A percentile compares a stretch with the other conserved stretches of the same genome.
phyloP scores from a whole-genome alignment of 768 basidiomycete genomes.

The Boletellus ananiceps region DNA sequence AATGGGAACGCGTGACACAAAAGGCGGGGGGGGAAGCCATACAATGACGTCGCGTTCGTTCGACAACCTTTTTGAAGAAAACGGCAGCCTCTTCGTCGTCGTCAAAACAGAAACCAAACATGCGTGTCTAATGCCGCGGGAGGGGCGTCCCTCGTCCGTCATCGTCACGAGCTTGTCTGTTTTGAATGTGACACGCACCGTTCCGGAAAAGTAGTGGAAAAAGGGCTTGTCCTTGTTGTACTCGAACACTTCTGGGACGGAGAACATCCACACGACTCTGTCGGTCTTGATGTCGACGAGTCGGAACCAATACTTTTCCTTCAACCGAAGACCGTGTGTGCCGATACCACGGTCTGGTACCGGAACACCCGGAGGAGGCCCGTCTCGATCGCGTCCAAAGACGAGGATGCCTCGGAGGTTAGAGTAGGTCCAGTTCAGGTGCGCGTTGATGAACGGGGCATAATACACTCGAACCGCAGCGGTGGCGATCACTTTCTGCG shows the following conservation, averaged over 20 bases:
- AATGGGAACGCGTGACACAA: slow-evolving; percentile 1
- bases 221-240: slow-evolving; percentile 86
- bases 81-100: slow-evolving; percentile 56
- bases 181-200: slow-evolving; percentile 47
- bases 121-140: slow-evolving; percentile 30
- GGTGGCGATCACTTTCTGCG: slow-evolving; percentile 47
- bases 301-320: slow-evolving; percentile 56
- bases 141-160: too few species aligned
- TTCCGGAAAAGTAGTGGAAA: slow-evolving; percentile 85
- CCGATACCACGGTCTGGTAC: slow-evolving; percentile 17
- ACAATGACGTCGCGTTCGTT: slow-evolving; percentile 44
- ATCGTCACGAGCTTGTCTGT: too few species aligned
- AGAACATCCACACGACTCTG: slow-evolving; percentile 66
- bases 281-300: slow-evolving; percentile 54
- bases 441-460: slow-evolving; percentile 44
- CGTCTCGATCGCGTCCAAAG: slow-evolving; percentile 40
- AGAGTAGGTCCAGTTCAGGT: slow-evolving; percentile 55
- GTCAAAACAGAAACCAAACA: slow-evolving; percentile 54
- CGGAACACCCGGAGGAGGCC: slow-evolving; percentile 19
- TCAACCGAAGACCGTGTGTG: slow-evolving; percentile 24
- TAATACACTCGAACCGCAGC: slow-evolving; percentile 60
- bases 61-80: slow-evolving; percentile 58
- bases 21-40: slow-evolving; percentile 3
- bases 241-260: slow-evolving; percentile 52
- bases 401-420: slow-evolving; percentile 56